Base-by-base conservation (phyloP, 78 protist genomes). In the Dictyostelium brefeldianum region DNA sequence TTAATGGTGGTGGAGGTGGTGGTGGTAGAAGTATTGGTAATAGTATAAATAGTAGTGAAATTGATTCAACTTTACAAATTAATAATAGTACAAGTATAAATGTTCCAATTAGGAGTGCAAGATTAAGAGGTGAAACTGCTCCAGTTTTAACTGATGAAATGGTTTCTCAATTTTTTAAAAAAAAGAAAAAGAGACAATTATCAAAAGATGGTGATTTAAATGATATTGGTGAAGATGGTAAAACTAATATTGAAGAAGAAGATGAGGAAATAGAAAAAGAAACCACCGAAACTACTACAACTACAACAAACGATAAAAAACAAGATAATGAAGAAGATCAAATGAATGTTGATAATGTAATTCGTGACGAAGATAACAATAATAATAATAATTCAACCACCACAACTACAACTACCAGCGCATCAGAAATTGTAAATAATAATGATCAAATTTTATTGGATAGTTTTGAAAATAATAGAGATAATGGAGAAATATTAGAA, bases 41-140 rank as follows among this genome's bases (percentile, higher is more conserved):
- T n/a, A 18, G 53, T 70, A 53, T n/a, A n/a, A n/a, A 48, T 10
- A 11, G 20, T 27, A 69, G 48, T 54, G 47, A 59, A 29, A 79
- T 17, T 57, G 73, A 29, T 62, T 12, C 73, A 5, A 64, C 22
- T 25, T 27, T 14, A 64, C 20, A 64, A 10, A 64, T 22, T 64
- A 64, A 14, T 29, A 67, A 17, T 14, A 31, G 22, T 67, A 67
- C 15, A 27, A 64, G 5, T 64, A 25, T 4, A 29, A 78, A 20
- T 36, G 5, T n/a, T 22, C 56, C 57, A 27, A 56, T 47, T 12
- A 73, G 82, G 41, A 83, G 91, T 46, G 91, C 91, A 18, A 56
- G 81, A 43, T 43, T 83, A n/a, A 53, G 82, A 43, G 91, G 81
- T 2, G 81, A 73, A 73, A 12, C 51, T 25, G 69, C 81, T 22